A percentile compares a stretch with the other conserved stretches of the same genome.
phyloP scores from a whole-genome alignment of 495 filamentous ascomycete genomes.

The Penicillium subrubescens region DNA sequence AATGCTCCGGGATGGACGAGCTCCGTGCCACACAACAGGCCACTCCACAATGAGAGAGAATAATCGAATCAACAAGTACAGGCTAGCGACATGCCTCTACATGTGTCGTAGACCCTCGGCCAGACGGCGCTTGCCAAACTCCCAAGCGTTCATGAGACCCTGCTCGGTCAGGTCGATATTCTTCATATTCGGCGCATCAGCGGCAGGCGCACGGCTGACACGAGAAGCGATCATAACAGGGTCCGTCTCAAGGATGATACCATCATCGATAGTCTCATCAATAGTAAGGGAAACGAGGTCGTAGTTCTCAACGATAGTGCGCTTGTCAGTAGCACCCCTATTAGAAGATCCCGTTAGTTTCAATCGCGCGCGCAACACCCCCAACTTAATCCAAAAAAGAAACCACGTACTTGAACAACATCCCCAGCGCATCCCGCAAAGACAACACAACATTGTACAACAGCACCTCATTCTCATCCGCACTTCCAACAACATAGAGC shows the following conservation, averaged over 20 bases:
- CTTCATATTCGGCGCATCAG: conserved; percentile 85
- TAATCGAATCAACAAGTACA: background rate
- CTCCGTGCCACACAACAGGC: conserved; percentile 2
- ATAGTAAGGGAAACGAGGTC: conserved; percentile 88
- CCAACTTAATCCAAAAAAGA: background rate
- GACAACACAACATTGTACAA: conserved; percentile 92
- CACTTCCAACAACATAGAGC: conserved; percentile 89
- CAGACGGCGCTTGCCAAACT: conserved; percentile 91
- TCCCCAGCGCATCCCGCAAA: conserved; percentile 82
- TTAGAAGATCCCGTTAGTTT: conserved; percentile 9
- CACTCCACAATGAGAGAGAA: background rate
- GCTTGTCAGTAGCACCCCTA: conserved; percentile 93
- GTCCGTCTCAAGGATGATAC: conserved; percentile 95
- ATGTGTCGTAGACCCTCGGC: conserved; percentile 87
- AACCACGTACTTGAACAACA: conserved; percentile 80
- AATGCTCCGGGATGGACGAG: conserved; percentile 29
- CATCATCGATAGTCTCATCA: conserved; percentile 95
- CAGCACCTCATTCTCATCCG: conserved; percentile 95
- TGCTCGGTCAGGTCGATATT: conserved; percentile 95
- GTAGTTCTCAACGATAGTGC: conserved; percentile 97
- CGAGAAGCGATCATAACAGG: conserved; percentile 87
- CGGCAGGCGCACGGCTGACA: conserved; percentile 87
- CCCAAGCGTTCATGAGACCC: conserved; percentile 91
- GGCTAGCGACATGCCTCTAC: conserved; percentile 23
- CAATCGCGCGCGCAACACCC: background rate